Percentiles rank a stretch among this genome's conserved stretches.
Conservation (phyloP, 176 grass and related monocot genomes). For the Aegilops speltoides region DNA sequence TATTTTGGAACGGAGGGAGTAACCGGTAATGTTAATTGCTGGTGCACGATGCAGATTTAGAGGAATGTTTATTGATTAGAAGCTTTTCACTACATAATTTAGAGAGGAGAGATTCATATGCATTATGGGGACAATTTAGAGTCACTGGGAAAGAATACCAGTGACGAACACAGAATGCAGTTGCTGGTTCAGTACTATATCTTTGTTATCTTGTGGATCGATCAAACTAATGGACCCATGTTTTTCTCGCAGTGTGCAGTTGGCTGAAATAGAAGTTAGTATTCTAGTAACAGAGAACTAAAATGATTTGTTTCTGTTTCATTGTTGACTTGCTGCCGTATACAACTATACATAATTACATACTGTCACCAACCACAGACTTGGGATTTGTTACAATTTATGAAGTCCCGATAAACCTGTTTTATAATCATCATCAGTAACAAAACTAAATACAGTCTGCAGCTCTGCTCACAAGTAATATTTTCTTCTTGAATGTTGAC, state of each 20-base stretch:
- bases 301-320: background rate
- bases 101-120: background rate
- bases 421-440: background rate
- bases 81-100: background rate
- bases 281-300: background rate
- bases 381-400: background rate
- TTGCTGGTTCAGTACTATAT: background rate
- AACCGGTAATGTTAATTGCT: background rate
- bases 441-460: background rate
- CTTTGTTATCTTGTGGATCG: background rate
- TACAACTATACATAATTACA: background rate
- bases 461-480: background rate
- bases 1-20: too few relatives aligned
- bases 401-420: background rate
- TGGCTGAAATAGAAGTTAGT: background rate
- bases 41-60: background rate
- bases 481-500: background rate
- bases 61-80: background rate
- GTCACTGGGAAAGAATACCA: background rate
- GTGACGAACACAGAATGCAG: background rate
- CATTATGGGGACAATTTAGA: background rate
- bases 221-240: background rate
- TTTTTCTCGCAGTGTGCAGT: background rate
- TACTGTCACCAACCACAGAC: background rate
- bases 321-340: background rate